phyloP scores from a whole-genome alignment of 2,329 filamentous ascomycete genomes.

The Podosphaera fusca region DNA sequence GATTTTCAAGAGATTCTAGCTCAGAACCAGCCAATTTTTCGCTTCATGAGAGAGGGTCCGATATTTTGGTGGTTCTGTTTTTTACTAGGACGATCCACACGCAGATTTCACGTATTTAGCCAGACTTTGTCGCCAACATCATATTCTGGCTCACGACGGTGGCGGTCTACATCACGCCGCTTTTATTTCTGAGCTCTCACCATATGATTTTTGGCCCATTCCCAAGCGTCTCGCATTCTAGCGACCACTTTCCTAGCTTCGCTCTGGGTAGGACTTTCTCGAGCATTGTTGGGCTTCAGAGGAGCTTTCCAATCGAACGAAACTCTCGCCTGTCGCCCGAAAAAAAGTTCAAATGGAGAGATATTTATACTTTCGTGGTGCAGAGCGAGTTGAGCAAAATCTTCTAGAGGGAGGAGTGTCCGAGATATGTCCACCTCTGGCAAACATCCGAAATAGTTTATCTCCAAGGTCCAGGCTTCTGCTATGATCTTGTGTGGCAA shows the following conservation, averaged over 20 bases:
- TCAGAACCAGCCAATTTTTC: background rate
- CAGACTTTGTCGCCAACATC: constrained; percentile 2
- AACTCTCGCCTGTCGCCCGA: too few species aligned
- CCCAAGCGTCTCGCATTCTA: background rate
- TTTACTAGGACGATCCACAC: background rate
- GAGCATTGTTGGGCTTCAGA: background rate
- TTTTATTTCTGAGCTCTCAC: background rate
- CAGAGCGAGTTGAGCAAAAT: too few species aligned
- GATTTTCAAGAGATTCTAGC: background rate
- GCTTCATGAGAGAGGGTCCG: background rate
- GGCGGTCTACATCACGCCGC: background rate
- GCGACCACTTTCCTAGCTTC: background rate
- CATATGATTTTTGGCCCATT: background rate
- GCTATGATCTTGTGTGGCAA: too few species aligned
- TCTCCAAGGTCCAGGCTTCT: too few species aligned
- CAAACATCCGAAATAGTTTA: too few species aligned
- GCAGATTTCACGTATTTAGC: background rate
- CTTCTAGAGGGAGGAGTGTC: too few species aligned
- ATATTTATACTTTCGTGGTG: too few species aligned
- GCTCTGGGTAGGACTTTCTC: background rate
- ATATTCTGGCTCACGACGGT: background rate
- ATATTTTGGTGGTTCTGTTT: background rate
- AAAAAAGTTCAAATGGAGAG: too few species aligned
- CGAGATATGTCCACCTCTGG: too few species aligned
- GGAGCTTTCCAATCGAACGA: background rate